phyloP scores from a whole-genome alignment of 805 yeast genomes.

The Candida sphagnicola region DNA sequence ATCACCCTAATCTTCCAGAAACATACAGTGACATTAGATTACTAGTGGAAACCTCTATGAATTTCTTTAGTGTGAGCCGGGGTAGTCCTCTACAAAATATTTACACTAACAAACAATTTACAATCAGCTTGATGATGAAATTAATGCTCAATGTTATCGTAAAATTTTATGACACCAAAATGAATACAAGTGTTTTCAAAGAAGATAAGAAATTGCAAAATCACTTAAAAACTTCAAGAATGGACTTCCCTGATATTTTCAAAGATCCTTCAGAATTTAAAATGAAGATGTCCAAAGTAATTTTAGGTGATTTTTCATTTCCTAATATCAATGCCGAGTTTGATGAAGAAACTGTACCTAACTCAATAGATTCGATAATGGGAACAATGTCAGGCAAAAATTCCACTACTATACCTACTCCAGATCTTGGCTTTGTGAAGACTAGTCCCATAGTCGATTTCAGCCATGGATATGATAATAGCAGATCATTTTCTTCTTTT shows the following conservation, averaged over 20 bases:
- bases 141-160: constrained; percentile 18
- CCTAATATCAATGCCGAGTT: not conserved
- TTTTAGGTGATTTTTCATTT: constrained; percentile 11
- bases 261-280: constrained; percentile 5
- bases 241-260: constrained; percentile 16
- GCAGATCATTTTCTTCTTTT: no score
- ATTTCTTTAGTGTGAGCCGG: constrained; percentile 6
- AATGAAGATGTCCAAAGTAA: constrained; percentile 4
- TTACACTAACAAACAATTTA: constrained; percentile 4
- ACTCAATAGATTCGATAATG: not conserved
- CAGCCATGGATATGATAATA: no score
- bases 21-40: constrained; percentile 24
- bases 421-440: no score
- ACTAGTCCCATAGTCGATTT: no score
- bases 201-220: constrained; percentile 12
- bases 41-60: constrained; percentile 18
- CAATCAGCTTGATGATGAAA: constrained; percentile 11
- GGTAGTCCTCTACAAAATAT: no score
- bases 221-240: constrained; percentile 15
- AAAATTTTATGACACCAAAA: constrained; percentile 15
- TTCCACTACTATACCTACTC: not conserved
- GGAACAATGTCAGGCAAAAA: no score
- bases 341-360: not conserved
- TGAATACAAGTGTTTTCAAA: constrained; percentile 10
- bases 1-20: constrained; percentile 26